Percentiles rank a stretch among this genome's conserved stretches.
Evolutionary conservation across 805 yeast species (phyloP).

Genomic region (Danielia oregonensis): DNA sequence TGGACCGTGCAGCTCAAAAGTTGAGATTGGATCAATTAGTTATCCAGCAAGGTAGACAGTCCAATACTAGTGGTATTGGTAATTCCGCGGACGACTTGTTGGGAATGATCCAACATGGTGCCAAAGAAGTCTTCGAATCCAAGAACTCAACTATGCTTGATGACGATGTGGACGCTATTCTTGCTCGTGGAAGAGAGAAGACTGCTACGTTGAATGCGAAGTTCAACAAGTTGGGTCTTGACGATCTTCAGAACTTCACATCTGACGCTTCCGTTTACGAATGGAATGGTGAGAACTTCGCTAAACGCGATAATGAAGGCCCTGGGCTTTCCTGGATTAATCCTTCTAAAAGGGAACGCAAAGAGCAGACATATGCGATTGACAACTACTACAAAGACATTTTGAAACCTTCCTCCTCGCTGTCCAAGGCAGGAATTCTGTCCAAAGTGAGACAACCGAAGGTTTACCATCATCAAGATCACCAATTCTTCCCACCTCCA

Average conservation of each 20-base stretch:
- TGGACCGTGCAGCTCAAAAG: conserved; percentile 94
- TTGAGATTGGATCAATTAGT: conserved; percentile 89
- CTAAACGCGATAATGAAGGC: conserved; percentile 44
- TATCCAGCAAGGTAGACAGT: conserved; percentile 69
- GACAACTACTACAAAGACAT: conserved; percentile 77
- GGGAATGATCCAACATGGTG: conserved; percentile 97
- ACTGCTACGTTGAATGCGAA: conserved; percentile 77
- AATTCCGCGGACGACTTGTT: conserved; percentile 78
- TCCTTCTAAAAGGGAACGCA: conserved; percentile 71
- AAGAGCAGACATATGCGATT: conserved; percentile 72
- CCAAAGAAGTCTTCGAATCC: conserved; percentile 76
- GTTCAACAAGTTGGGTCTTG: conserved; percentile 82
- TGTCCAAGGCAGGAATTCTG: conserved; percentile 6
- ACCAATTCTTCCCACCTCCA: conserved; percentile 64
- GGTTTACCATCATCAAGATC: conserved; percentile 60
- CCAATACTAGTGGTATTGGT: conserved; percentile 47
- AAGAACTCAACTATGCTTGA: conserved; percentile 33
- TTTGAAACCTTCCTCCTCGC: conserved; percentile 32
- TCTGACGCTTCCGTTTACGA: conserved; percentile 89
- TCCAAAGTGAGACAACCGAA: conserved; percentile 30
- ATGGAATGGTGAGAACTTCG: conserved; percentile 92
- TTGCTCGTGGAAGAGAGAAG: conserved; percentile 75
- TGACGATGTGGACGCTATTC: conserved; percentile 79
- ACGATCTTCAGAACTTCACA: conserved; percentile 88
- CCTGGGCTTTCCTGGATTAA: conserved; percentile 59